Evolutionary conservation across 2,329 filamentous ascomycete species (phyloP).

Genomic region (Pseudopyricularia cyperi): DNA sequence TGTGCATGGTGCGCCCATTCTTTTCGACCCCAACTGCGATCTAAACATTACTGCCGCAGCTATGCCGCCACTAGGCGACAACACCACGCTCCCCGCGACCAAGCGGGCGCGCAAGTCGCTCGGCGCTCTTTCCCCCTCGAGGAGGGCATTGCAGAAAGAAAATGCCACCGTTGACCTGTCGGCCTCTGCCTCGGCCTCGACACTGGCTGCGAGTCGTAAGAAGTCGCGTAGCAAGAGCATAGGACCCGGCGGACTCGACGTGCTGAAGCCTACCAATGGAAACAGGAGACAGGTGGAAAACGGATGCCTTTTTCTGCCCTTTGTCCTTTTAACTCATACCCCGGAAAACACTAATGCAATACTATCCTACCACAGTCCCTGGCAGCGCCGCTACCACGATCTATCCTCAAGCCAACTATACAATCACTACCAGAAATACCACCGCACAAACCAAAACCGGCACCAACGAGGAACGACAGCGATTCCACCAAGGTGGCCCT

Average conservation of each 20-base stretch:
- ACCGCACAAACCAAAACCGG: conserved; percentile 47
- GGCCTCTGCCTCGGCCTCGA: conserved; percentile 28
- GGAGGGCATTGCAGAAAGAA: conserved; percentile 54
- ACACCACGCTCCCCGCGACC: conserved; percentile 39
- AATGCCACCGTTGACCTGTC: conserved; percentile 57
- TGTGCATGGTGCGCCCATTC: not conserved
- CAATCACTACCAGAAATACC: conserved; percentile 54
- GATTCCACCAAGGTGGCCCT: conserved; percentile 46
- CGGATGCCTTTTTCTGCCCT: not conserved
- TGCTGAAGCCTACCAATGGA: conserved; percentile 59
- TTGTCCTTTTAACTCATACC: not conserved
- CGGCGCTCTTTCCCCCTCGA: conserved; percentile 37
- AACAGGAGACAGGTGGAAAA: conserved; percentile 61
- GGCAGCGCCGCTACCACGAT: conserved; percentile 42
- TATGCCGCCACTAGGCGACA: conserved; percentile 25
- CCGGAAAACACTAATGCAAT: conserved; percentile 9
- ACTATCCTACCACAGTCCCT: conserved; percentile 32
- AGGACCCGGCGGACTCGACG: conserved; percentile 80
- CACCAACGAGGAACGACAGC: conserved; percentile 19
- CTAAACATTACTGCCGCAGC: conserved; percentile 5
- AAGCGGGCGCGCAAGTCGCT: conserved; percentile 60
- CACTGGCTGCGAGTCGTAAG: conserved; percentile 37
- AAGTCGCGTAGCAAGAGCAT: conserved; percentile 93
- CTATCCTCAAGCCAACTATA: conserved; percentile 72
- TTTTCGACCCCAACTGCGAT: not conserved